Base-by-base conservation (phyloP, 2,329 filamentous ascomycete species). In the Diaporthe caulivora region DNA sequence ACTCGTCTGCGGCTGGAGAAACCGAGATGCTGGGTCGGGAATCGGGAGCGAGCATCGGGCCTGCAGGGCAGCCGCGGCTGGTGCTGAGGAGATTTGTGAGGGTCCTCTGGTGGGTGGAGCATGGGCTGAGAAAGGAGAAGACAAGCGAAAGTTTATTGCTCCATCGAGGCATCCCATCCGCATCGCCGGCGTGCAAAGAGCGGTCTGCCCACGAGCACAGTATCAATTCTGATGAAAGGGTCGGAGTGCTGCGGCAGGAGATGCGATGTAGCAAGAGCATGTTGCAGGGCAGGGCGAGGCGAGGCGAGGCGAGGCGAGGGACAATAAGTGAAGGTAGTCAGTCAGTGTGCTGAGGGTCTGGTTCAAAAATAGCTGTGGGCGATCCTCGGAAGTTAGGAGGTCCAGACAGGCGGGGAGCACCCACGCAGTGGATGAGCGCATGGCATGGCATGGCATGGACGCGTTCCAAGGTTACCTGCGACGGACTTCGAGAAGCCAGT, bases 1-100 rank as follows among this genome's bases (percentile, higher is more conserved):
- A 40, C 31, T 67, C n/a, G 6, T 65, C 9, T 26, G 62, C n/a
- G 47, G 47, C 34, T 67, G 62, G 47, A 31, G 15, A 29, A 53
- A 67, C 62, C 62, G 31, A 67, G 62, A 67, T 53, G 11, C 62
- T 67, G 62, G 62, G 44, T 67, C 62, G 62, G 62, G 47, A 67
- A 67, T 67, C 62, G 44, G 47, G 31, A 26, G 44, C 17, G 7
- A 31, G 47, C 62, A 67, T 67, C 31, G 49, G 62, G 9, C 21
- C 31, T 67, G 62, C 47, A 53, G 29, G 37, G 34, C 34, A 34
- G 34, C 5, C n/a, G 55, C 34, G n/a, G n/a, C 40, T 9, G 40
- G 1, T 34, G 17, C 26, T 47, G 42, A 42, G 31, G 29, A 37
- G 60, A 51, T 49, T 37, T 31, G 44, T 65, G 62, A 65, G 62